phyloP scores from a whole-genome alignment of 164 flowering plant genomes.

The Sedum album region DNA sequence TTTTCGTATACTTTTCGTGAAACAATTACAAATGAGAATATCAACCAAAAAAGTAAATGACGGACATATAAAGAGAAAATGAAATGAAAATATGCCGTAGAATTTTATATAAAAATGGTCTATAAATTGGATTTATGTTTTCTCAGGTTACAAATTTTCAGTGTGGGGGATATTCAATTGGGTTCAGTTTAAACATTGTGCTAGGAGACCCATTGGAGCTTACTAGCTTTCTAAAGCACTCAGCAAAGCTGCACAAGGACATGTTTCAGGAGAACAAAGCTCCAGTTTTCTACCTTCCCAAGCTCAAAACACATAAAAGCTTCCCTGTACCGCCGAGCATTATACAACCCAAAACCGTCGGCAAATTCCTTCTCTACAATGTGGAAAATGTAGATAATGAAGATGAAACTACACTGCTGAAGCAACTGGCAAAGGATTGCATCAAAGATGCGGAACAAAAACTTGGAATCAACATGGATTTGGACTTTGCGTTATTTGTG shows the following conservation, averaged over 20 bases:
- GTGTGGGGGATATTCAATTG: slow-evolving; percentile 1
- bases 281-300: not conserved
- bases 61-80: too few relatives aligned
- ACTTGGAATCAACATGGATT: too few relatives aligned
- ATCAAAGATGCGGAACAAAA: too few relatives aligned
- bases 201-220: not conserved
- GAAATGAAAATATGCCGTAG: too few relatives aligned
- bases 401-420: not conserved
- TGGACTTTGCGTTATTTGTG: too few relatives aligned
- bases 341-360: not conserved
- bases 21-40: not conserved
- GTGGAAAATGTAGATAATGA: not conserved
- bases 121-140: not conserved
- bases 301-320: slow-evolving; percentile 5
- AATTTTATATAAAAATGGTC: too few relatives aligned
- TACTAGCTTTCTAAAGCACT: not conserved
- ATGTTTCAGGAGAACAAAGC: not conserved
- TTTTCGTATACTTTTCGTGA: too few relatives aligned
- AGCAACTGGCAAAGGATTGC: too few relatives aligned
- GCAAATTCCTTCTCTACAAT: not conserved
- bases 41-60: not conserved
- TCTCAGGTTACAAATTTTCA: slow-evolving; percentile 6
- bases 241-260: not conserved
- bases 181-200: not conserved
- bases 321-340: not conserved